Evolutionary conservation across 371 early-diverging fungal species (phyloP).

Genomic region (Chytridium lagenaria): DNA sequence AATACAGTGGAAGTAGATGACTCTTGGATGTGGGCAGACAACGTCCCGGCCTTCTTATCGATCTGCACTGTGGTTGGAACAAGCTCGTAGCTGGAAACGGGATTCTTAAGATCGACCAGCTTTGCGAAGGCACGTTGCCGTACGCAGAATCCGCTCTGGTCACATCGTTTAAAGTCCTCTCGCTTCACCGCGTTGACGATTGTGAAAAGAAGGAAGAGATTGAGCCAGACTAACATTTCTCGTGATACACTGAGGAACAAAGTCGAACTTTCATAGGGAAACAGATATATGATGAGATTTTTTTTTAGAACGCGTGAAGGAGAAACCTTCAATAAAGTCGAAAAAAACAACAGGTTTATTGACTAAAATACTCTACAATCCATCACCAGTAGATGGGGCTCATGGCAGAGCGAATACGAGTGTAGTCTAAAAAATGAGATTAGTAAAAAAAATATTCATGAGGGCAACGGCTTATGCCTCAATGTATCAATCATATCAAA

Average conservation of each 20-base stretch:
- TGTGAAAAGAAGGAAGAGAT: background rate
- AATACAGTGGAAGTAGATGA: constrained; percentile 54
- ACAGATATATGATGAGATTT: no score
- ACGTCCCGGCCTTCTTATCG: constrained; percentile 46
- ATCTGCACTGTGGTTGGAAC: constrained; percentile 1
- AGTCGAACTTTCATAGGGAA: no score
- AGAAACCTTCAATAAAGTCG: no score
- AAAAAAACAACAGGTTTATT: no score
- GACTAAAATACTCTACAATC: background rate
- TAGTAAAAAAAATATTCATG: constrained; percentile 5
- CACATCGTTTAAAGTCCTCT: constrained; percentile 86
- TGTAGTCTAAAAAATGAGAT: constrained; percentile 73
- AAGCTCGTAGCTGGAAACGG: constrained; percentile 34
- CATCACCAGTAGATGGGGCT: constrained; percentile 46
- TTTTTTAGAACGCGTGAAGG: no score
- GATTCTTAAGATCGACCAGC: constrained; percentile 42
- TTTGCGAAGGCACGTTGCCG: constrained; percentile 90
- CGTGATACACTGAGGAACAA: no score
- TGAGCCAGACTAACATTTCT: background rate
- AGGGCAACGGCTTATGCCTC: no score
- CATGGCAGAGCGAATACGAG: constrained; percentile 68
- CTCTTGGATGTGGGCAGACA: constrained; percentile 65
- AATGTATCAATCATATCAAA: no score
- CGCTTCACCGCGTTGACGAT: constrained; percentile 7
- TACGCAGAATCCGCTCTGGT: constrained; percentile 86